These are phyloP conservation scores for Coemansia sp. DNA, from an alignment of 192 early-diverging fungal genomes.

Conservation along the genomic window DNA sequence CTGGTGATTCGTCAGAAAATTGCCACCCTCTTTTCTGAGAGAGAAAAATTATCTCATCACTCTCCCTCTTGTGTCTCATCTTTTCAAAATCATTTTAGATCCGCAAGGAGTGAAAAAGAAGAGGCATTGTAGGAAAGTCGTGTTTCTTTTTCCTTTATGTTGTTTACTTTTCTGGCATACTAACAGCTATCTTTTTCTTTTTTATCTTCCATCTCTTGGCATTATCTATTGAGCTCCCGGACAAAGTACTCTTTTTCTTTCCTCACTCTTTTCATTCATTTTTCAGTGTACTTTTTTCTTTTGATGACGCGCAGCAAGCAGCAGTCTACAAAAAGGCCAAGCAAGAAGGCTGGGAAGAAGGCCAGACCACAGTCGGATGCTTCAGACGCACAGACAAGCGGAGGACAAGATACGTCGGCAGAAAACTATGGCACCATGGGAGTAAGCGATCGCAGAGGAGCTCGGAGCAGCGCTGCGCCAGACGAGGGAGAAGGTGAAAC, in stretches of 20 bases:
- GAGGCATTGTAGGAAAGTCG: background rate
- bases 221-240: background rate
- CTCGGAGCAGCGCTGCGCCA: background rate
- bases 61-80: too few relatives aligned
- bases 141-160: background rate
- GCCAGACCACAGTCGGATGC: background rate
- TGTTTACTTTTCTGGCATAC: background rate
- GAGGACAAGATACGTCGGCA: background rate
- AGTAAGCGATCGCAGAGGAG: background rate
- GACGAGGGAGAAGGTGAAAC: background rate
- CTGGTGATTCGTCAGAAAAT: too few relatives aligned
- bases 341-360: slow-evolving; percentile 9
- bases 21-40: too few relatives aligned
- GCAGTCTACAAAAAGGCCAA: background rate
- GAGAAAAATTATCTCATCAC: too few relatives aligned
- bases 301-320: slow-evolving; percentile 7
- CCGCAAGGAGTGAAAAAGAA: background rate
- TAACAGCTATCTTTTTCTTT: background rate
- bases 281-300: background rate
- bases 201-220: background rate
- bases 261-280: background rate
- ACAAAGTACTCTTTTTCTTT: background rate
- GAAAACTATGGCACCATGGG: slow-evolving; percentile 19
- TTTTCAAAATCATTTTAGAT: background rate
- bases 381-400: background rate